Conservation (phyloP, 768 basidiomycete genomes). For the Russula griseocarnosa region DNA sequence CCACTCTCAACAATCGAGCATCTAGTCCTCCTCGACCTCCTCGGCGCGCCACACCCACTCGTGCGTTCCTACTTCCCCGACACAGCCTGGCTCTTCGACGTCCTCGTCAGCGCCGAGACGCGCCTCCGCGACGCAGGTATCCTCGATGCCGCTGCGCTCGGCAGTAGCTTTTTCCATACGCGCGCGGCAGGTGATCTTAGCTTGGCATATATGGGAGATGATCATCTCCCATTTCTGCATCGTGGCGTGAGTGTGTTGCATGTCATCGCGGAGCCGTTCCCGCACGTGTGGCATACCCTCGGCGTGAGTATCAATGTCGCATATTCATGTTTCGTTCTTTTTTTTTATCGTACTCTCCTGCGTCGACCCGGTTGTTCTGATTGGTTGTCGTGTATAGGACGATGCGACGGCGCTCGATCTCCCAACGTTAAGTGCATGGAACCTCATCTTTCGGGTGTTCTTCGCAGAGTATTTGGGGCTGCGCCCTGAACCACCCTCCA, state of each 20-base stretch:
- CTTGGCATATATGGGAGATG: constrained; percentile 74
- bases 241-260: constrained; percentile 86
- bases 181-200: constrained; percentile 41
- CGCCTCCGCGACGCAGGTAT: constrained; percentile 64
- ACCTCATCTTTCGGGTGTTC: constrained; percentile 81
- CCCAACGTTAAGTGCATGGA: constrained; percentile 86
- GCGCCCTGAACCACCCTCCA: constrained; percentile 40
- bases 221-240: constrained; percentile 86
- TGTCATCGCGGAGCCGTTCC: constrained; percentile 86
- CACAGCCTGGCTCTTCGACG: constrained; percentile 92
- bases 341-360: constrained; percentile 11
- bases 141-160: constrained; percentile 42
- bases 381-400: constrained; percentile 50
- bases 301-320: constrained; percentile 46
- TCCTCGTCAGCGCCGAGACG: constrained; percentile 65
- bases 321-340: neutral
- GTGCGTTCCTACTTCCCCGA: constrained; percentile 81
- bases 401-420: constrained; percentile 82
- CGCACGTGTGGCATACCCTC: constrained; percentile 82
- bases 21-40: constrained; percentile 86
- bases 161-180: constrained; percentile 62
- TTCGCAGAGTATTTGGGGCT: constrained; percentile 85
- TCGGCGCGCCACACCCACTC: constrained; percentile 71
- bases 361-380: neutral
- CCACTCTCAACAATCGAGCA: constrained; percentile 81